Conservation (phyloP, 305 asterid species). For the Solanum hybrid region DNA sequence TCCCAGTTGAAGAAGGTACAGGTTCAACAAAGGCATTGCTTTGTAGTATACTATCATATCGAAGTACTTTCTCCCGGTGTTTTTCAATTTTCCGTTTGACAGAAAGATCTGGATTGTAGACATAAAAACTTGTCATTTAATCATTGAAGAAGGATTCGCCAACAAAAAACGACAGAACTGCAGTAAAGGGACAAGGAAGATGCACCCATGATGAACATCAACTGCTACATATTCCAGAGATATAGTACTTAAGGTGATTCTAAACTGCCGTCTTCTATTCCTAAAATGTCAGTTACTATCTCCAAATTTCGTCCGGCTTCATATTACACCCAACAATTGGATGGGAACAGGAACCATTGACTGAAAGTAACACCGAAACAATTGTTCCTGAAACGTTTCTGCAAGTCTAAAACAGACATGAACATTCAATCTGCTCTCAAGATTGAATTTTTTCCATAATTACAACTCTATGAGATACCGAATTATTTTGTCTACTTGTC, state of each 20-base stretch:
- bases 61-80: slow-evolving; percentile 62
- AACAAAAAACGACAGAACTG: not conserved
- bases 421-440: not conserved
- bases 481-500: not conserved
- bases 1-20: slow-evolving; percentile 62
- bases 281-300: not conserved
- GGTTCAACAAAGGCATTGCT: slow-evolving; percentile 66
- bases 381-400: not conserved
- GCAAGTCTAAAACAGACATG: not conserved
- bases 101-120: slow-evolving; percentile 52
- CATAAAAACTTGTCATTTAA: not conserved
- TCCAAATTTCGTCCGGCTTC: not conserved
- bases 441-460: not conserved
- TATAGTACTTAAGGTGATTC: not conserved
- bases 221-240: not conserved
- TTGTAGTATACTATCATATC: slow-evolving; percentile 67
- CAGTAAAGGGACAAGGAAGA: not conserved
- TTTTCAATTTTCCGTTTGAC: slow-evolving; percentile 80
- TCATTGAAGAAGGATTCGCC: not conserved
- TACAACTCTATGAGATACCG: not conserved
- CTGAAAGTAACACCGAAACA: not conserved
- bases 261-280: not conserved
- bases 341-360: not conserved
- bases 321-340: not conserved
- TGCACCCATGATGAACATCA: not conserved